These are phyloP conservation scores for Zostera marina DNA, from an alignment of 116 monocot genomes.

Conservation along the genomic window DNA sequence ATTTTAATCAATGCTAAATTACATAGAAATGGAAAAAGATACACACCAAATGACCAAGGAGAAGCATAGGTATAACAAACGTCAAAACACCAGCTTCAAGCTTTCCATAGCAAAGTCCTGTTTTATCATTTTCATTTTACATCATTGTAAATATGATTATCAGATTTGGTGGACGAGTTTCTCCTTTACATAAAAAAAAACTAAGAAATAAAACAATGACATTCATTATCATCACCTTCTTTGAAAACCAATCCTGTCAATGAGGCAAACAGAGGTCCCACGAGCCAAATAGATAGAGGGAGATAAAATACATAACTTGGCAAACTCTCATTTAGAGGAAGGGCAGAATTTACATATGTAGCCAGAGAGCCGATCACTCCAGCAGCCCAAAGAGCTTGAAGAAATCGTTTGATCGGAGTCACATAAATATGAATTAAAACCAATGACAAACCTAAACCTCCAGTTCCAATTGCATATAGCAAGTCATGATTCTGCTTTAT, in stretches of 20 bases:
- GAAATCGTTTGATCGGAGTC: slow-evolving; percentile 77
- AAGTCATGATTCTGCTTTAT: slow-evolving; percentile 41
- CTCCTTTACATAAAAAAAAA: neutral
- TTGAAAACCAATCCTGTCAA: slow-evolving; percentile 94
- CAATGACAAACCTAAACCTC: slow-evolving; percentile 72
- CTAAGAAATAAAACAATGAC: neutral
- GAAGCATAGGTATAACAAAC: slow-evolving; percentile 71
- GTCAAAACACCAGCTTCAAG: slow-evolving; percentile 85
- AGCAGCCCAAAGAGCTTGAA: slow-evolving; percentile 72
- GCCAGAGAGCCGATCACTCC: slow-evolving; percentile 65
- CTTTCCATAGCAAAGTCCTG: slow-evolving; percentile 97
- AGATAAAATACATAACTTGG: slow-evolving; percentile 50
- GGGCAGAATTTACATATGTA: slow-evolving; percentile 42
- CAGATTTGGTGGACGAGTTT: too few species aligned
- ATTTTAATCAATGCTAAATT: too few species aligned
- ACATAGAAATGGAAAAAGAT: neutral
- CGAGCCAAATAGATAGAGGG: slow-evolving; percentile 59
- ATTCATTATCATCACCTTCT: slow-evolving; percentile 41
- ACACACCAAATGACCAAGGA: slow-evolving; percentile 84
- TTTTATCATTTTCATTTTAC: slow-evolving; percentile 29
- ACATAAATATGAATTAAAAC: slow-evolving; percentile 90
- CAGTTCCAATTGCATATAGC: slow-evolving; percentile 52
- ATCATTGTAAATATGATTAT: too few species aligned
- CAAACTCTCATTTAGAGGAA: slow-evolving; percentile 49
- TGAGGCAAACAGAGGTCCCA: slow-evolving; percentile 90